phyloP scores from a whole-genome alignment of 768 basidiomycete species.

The Psilocybe cyanescens region DNA sequence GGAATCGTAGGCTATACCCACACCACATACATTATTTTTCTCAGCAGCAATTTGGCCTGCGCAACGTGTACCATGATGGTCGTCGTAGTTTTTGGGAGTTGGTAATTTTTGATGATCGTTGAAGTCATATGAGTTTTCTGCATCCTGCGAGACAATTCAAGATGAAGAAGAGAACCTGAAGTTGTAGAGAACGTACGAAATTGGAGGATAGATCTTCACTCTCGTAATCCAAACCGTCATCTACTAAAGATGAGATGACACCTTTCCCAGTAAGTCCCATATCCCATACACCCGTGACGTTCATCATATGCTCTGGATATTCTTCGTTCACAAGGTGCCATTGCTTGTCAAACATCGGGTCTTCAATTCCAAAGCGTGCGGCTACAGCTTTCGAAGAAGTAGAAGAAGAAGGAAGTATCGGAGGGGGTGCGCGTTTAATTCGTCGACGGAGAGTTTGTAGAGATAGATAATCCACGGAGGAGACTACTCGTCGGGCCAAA shows the following conservation, averaged over 20 bases:
- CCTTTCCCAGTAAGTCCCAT: slow-evolving; percentile 88
- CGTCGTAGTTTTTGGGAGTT: slow-evolving; percentile 85
- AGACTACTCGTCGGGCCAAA: slow-evolving; percentile 47
- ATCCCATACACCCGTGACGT: slow-evolving; percentile 92
- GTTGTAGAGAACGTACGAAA: slow-evolving; percentile 67
- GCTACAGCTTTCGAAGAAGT: slow-evolving; percentile 53
- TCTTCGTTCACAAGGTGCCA: slow-evolving; percentile 96
- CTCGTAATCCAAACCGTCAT: slow-evolving; percentile 93
- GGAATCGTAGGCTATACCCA: slow-evolving; percentile 91
- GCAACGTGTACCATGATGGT: slow-evolving; percentile 97
- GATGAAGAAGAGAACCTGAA: slow-evolving; percentile 22
- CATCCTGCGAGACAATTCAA: slow-evolving; percentile 59
- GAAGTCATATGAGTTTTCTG: slow-evolving; percentile 91
- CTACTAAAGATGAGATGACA: slow-evolving; percentile 86
- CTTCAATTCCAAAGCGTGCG: slow-evolving; percentile 66
- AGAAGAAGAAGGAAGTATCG: slow-evolving; percentile 39
- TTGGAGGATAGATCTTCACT: slow-evolving; percentile 87
- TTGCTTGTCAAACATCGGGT: slow-evolving; percentile 84
- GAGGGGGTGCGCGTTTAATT: slow-evolving; percentile 75
- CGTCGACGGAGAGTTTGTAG: slow-evolving; percentile 71
- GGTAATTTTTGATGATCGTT: slow-evolving; percentile 92
- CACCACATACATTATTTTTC: slow-evolving; percentile 91
- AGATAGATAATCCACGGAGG: slow-evolving; percentile 63
- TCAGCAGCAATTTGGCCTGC: slow-evolving; percentile 95
- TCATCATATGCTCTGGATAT: slow-evolving; percentile 83